Evolutionary conservation across 305 asterid genomes (phyloP).

Genomic region (Solanum hybrid): DNA sequence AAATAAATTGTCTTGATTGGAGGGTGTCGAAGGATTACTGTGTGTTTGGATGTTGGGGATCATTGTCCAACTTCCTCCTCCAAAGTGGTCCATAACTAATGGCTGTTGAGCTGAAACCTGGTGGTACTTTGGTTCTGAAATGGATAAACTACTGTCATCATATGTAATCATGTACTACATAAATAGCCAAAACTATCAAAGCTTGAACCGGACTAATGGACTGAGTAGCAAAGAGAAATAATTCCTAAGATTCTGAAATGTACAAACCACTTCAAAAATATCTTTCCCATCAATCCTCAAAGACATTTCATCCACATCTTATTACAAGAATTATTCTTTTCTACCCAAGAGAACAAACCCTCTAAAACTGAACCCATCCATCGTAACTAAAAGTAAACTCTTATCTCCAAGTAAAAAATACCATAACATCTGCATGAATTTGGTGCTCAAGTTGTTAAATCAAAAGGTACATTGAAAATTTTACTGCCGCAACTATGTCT

Average conservation of each 20-base stretch:
- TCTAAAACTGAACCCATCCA: not conserved
- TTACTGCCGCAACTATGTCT: not conserved
- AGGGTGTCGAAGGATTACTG: constrained; percentile 77
- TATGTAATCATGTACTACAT: not conserved
- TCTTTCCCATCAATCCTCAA: not conserved
- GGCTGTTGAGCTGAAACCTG: not conserved
- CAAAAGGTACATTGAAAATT: not conserved
- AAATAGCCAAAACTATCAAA: not conserved
- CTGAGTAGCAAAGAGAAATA: not conserved
- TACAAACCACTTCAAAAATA: not conserved
- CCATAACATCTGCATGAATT: not conserved
- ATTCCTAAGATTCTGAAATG: not conserved
- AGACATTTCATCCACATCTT: not conserved
- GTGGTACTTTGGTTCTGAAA: not conserved
- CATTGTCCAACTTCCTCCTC: constrained; percentile 90
- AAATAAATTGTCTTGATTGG: constrained; percentile 58
- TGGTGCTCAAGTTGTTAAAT: not conserved
- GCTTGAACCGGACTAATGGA: not conserved
- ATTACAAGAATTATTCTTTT: not conserved
- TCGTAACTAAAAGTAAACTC: not conserved
- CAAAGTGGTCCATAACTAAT: constrained; percentile 64
- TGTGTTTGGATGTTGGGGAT: constrained; percentile 71
- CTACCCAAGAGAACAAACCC: not conserved
- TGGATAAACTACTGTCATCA: not conserved
- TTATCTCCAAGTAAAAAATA: not conserved